Base-by-base conservation (phyloP, 306 rosid genomes). In the Ceratonia siliqua region DNA sequence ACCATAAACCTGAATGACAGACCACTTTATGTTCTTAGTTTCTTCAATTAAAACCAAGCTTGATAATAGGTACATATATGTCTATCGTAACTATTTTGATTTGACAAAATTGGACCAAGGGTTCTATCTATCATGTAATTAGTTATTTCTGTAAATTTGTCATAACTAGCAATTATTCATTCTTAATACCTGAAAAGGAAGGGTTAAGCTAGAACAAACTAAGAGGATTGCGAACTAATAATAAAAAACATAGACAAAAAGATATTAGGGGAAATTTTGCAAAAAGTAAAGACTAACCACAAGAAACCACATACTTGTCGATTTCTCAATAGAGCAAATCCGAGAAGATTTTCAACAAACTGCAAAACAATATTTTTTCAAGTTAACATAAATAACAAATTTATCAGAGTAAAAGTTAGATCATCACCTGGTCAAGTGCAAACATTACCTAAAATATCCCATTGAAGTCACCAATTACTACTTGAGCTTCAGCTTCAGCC, bases 331-430 rank as follows among this genome's bases (percentile, higher is more conserved):
- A 94, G 78, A 53, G 91, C 90, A 30, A 88, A 93, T 45, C 94
- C 76, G 65, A 94, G 41, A 42, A 94, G 92, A 89, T 94, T 94
- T 72, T 97, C 98, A 71, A 91, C 82, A 71, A 91, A 79, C 98
- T 94, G 96, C 84, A 89, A 63, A 76, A 68, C 20, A 78, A n/a
- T 14, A 32, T n/a, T 12, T 43, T 25, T 18, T 39, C 58, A 14
- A 22, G 12, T 59, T 22, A 53, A 52, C n/a, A n/a, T n/a, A n/a
- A n/a, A n/a, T n/a, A n/a, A n/a, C n/a, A n/a, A n/a, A n/a, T n/a
- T n/a, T n/a, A n/a, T n/a, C n/a, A n/a, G n/a, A n/a, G n/a, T n/a
- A n/a, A n/a, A n/a, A n/a, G n/a, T n/a, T n/a, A n/a, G n/a, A n/a
- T n/a, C n/a, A n/a, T n/a, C n/a, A n/a, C n/a, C n/a, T n/a, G n/a